Base-by-base conservation (phyloP, 2,329 filamentous ascomycete species). In the Diaporthe humulicola region DNA sequence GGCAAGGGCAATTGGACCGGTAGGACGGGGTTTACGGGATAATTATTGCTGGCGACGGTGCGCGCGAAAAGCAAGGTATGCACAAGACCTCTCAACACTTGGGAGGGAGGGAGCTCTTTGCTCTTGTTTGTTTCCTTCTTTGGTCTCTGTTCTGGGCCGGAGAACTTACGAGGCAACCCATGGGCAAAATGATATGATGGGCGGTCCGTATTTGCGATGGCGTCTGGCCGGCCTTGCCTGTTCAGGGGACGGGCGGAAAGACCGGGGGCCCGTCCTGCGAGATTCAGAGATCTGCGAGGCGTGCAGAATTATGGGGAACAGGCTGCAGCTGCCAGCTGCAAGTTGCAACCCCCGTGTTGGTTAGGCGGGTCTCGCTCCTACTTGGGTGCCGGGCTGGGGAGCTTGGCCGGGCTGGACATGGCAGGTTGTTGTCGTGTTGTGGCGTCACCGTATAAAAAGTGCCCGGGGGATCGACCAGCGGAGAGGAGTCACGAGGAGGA, bases 81-180 rank as follows among this genome's bases (percentile, higher is more conserved):
- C 64, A 69, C 64, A 69, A 48, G n/a, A 40, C 48, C 64, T 69
- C 64, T 54, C 64, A 19, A 69, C 64, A 40, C 64, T 3, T n/a
- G 64, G 64, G 17, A 40, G 7, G 30, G 48, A 69, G 64, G 64
- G 64, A 69, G 64, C 45, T 69, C 64, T 69, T 38, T 38, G 64
- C 64, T 69, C 64, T 69, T 69, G 64, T 54, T 40, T 40, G 19
- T 45, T 58, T 70, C 28, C 8, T 40, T 70, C 17, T 58, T 33
- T 25, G 25, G 50, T 48, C 57, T 45, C 33, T 54, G 57, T 45
- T 71, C 33, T 30, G 45, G 28, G 66, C 64, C n/a, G 48, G 52
- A 52, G 40, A 64, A 76, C 75, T 76, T 76, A 76, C 75, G 75
- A 76, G 75, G 73, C 75, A 76, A 70, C 75, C 75, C 75, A 76